A percentile compares a stretch with the other conserved stretches of the same genome.
phyloP scores from a whole-genome alignment of 2,329 filamentous ascomycete genomes.

The Colletotrichum orchidophilum region DNA sequence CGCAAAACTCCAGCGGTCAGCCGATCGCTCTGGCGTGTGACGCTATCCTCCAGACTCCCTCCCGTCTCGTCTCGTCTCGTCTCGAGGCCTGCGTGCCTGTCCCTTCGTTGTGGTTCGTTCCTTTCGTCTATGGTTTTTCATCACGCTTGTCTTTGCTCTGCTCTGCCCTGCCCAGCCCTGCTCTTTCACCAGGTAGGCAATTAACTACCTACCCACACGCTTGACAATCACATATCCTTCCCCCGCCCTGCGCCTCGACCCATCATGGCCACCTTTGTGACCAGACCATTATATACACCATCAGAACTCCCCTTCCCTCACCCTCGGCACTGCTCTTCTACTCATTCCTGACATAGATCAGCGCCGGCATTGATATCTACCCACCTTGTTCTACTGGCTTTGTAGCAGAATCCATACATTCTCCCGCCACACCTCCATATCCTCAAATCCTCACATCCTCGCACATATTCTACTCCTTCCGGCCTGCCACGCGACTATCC shows the following conservation, averaged over 20 bases:
- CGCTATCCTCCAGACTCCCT: not conserved
- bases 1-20: not conserved
- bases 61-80: not conserved
- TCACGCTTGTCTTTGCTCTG: not conserved
- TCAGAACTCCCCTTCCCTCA: not conserved
- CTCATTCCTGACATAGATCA: not conserved
- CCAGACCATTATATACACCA: not conserved
- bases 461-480: not conserved
- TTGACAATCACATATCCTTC: not conserved
- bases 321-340: not conserved
- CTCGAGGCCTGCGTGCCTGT: not conserved
- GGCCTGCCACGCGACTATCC: not conserved
- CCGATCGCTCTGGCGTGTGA: conserved; percentile 8
- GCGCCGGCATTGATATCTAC: not conserved
- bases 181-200: not conserved
- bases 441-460: not conserved
- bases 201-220: not conserved
- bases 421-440: not conserved
- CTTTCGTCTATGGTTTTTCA: not conserved
- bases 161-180: not conserved
- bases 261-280: not conserved
- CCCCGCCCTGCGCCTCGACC: not conserved
- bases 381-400: not conserved
- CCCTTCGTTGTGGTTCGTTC: not conserved
- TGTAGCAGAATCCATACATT: not conserved